phyloP scores from a whole-genome alignment of 805 yeast genomes.

The Saccharomycopsis schoenii region DNA sequence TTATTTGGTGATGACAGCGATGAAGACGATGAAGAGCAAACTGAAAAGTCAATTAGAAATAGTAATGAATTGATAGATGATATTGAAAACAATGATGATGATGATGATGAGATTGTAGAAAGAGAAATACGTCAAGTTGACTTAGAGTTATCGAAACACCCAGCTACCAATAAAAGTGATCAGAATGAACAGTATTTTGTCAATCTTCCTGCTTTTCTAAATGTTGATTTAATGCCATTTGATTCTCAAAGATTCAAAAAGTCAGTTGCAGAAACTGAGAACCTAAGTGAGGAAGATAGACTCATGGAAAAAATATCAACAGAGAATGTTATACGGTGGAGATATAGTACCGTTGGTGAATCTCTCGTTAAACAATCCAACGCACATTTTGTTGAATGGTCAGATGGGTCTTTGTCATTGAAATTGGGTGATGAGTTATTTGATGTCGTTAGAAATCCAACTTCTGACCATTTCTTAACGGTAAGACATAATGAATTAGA shows the following conservation, averaged over 20 bases:
- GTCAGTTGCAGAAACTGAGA: slow-evolving; percentile 30
- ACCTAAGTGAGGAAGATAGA: slow-evolving; percentile 36
- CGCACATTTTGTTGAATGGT: slow-evolving; percentile 87
- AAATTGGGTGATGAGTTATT: slow-evolving; percentile 83
- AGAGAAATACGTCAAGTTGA: slow-evolving; percentile 19
- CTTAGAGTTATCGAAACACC: slow-evolving; percentile 31
- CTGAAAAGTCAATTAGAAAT: slow-evolving; percentile 18
- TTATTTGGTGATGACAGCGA: slow-evolving; percentile 33
- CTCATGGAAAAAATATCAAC: slow-evolving; percentile 58
- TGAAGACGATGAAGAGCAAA: slow-evolving; percentile 23
- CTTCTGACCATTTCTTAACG: slow-evolving; percentile 63
- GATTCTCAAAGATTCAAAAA: slow-evolving; percentile 62
- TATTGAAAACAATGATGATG: slow-evolving; percentile 26
- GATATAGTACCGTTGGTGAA: slow-evolving; percentile 67
- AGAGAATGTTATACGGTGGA: slow-evolving; percentile 89
- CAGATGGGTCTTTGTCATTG: slow-evolving; percentile 80
- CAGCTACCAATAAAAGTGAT: slow-evolving; percentile 37
- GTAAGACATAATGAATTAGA: slow-evolving; percentile 63
- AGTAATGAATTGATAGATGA: slow-evolving; percentile 21
- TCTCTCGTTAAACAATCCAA: slow-evolving; percentile 73
- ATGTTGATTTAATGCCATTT: slow-evolving; percentile 79
- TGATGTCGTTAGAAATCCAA: slow-evolving; percentile 57
- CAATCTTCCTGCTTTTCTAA: slow-evolving; percentile 74
- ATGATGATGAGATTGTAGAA: slow-evolving; percentile 25
- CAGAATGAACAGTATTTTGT: slow-evolving; percentile 35